Evolutionary conservation across 225 moss, liverwort and hornwort genomes (phyloP), one percentile per base, ranked within the genome.

Genomic region (Pseudisothecium myosuroides): DNA sequence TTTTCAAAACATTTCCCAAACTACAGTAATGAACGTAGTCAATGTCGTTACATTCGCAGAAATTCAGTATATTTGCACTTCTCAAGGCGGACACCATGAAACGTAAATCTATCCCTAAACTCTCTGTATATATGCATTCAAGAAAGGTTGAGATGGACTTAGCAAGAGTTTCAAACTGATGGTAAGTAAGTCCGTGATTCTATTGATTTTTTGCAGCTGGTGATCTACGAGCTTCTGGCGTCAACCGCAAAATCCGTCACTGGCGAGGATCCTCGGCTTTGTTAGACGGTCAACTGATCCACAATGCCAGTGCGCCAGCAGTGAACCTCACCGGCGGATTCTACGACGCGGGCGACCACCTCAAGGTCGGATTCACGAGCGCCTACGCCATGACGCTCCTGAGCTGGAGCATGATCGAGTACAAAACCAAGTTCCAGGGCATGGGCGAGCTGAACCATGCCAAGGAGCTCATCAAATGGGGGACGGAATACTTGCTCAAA

Each of bases 321-420:
- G 36, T 82, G 17, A 92, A 96, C 89, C 95, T 98, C 31, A 43
- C 93, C 6, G 98, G 98, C 49, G 98, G 98, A 28, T 94, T 94
- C 39, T 98, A 95, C 80, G 98, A 98, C 62, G 98, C 98, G 45
- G 98, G 98, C 43, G 98, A 98, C 92, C 94, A 96, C 56, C 87
- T 96, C 76, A 98, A 98, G 88, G 93, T 98, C 36, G 93, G 91
- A 26, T 92, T 98, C 80, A 95, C 98, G 43, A 88, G 95, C 77
- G 98, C 96, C 28, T 98, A 87, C 61, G 96, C 96, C 14, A 92
- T 96, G 89, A 96, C 98, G 32, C 91, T 96, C 17, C 89, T 98
- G 43, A 91, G 96, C 78, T 98, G 98, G 98, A 92, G 98, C 83
- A 92, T 96, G 43, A 92, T 98, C 37, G 98, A 98, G 90, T 98